phyloP scores from a whole-genome alignment of 176 grass and related monocot species.

The Pontederia crassipes region DNA sequence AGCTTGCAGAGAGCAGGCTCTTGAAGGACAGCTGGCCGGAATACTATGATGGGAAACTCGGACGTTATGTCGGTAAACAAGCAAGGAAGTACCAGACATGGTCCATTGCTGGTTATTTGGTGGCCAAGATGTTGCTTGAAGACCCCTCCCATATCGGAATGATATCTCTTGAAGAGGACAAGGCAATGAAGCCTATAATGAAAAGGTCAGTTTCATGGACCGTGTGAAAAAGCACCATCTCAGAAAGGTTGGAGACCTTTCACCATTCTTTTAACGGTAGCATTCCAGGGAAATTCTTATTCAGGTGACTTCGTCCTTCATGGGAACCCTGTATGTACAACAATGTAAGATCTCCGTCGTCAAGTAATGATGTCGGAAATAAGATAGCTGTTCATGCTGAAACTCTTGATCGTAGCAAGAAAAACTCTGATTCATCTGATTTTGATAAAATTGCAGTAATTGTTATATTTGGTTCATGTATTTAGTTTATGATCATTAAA shows the following conservation, averaged over 20 bases:
- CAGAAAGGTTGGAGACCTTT: background rate
- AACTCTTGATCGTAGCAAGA: too few species aligned
- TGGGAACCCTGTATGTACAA: too few species aligned
- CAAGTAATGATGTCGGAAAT: too few species aligned
- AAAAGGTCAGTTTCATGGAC: conserved; percentile 65
- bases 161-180: conserved; percentile 89
- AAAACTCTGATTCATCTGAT: too few species aligned
- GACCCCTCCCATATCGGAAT: conserved; percentile 79
- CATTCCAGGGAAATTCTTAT: too few species aligned
- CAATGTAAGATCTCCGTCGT: too few species aligned
- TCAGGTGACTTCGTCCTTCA: too few species aligned
- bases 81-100: conserved; percentile 87
- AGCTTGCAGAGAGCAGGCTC: conserved; percentile 57
- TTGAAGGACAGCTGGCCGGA: conserved; percentile 81
- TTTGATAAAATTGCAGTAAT: too few species aligned
- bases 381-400: too few species aligned
- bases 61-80: conserved; percentile 79
- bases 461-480: too few species aligned
- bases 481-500: too few species aligned
- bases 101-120: conserved; percentile 85
- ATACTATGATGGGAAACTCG: conserved; percentile 80
- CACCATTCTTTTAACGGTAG: too few species aligned
- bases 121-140: conserved; percentile 91
- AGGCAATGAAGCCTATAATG: conserved; percentile 52
- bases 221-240: background rate